Evolutionary conservation across 2,329 filamentous ascomycete genomes (phyloP).

Genomic region (Lecanicillium sp.): DNA sequence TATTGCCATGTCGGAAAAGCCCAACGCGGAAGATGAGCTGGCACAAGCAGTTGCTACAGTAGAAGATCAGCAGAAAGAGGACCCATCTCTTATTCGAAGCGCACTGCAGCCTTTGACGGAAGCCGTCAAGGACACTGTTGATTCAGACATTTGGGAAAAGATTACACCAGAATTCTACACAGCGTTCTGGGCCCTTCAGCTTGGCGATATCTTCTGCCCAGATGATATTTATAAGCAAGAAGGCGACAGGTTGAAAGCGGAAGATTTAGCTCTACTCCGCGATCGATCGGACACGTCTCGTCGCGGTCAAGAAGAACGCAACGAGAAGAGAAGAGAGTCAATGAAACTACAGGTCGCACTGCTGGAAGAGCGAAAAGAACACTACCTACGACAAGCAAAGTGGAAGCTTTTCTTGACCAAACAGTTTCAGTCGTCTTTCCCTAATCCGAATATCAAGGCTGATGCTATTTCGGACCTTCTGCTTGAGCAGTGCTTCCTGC

Average conservation of each 20-base stretch:
- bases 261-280: conserved; percentile 57
- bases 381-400: conserved; percentile 57
- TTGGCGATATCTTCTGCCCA: conserved; percentile 73
- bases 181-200: conserved; percentile 84
- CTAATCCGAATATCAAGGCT: conserved; percentile 51
- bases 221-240: conserved; percentile 72
- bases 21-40: conserved; percentile 17
- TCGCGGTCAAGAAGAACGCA: conserved; percentile 54
- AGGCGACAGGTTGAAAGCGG: conserved; percentile 57
- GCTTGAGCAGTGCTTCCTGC: conserved; percentile 87
- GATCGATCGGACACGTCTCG: conserved; percentile 67
- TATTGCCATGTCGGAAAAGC: conserved; percentile 35
- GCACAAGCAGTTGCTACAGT: conserved; percentile 16
- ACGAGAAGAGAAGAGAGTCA: conserved; percentile 58
- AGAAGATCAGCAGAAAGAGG: conserved; percentile 28
- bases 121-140: conserved; percentile 52
- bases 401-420: conserved; percentile 62
- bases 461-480: conserved; percentile 66
- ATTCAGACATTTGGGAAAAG: conserved; percentile 56
- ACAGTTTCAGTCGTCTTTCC: conserved; percentile 75
- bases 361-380: conserved; percentile 63
- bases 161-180: conserved; percentile 77
- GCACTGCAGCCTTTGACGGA: conserved; percentile 64
- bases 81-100: conserved; percentile 21
- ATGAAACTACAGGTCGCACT: conserved; percentile 62